phyloP scores from a whole-genome alignment of 108 stramenopile species.

The Skeletonema marinoi region DNA sequence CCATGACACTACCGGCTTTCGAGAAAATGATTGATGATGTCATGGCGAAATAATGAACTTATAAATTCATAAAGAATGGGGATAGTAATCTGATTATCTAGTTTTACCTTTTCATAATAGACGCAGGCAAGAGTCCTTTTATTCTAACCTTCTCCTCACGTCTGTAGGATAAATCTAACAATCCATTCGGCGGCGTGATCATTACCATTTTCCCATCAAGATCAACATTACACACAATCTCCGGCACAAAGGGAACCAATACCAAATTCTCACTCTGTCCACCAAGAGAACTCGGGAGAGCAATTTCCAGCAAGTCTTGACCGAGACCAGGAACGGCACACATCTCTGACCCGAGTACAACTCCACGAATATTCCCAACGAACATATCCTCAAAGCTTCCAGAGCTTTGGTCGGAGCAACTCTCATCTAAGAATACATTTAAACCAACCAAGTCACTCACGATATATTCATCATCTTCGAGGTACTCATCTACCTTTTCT shows the following conservation, averaged over 20 bases:
- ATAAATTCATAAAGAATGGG: background rate
- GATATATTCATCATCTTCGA: conserved; percentile 61
- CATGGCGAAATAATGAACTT: conserved; percentile 11
- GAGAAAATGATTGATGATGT: conserved; percentile 43
- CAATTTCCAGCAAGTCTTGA: conserved; percentile 81
- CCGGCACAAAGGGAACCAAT: conserved; percentile 79
- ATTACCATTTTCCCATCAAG: conserved; percentile 50
- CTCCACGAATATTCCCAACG: conserved; percentile 67
- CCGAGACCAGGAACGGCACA: conserved; percentile 76
- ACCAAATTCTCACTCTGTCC: conserved; percentile 65
- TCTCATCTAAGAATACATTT: conserved; percentile 57
- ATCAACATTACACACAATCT: conserved; percentile 71
- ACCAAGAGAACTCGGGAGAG: conserved; percentile 35
- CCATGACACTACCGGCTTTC: conserved; percentile 33
- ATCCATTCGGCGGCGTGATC: conserved; percentile 72
- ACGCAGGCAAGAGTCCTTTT: conserved; percentile 72
- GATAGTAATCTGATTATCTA: background rate
- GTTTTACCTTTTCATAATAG: background rate
- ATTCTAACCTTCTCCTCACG: conserved; percentile 71
- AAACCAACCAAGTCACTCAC: conserved; percentile 82
- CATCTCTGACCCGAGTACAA: conserved; percentile 85
- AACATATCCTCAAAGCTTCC: conserved; percentile 46
- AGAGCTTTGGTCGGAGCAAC: conserved; percentile 7
- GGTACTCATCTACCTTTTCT: conserved; percentile 51
- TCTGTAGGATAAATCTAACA: conserved; percentile 79